phyloP scores from a whole-genome alignment of 441 rosid species.

The Brassica hybrid region DNA sequence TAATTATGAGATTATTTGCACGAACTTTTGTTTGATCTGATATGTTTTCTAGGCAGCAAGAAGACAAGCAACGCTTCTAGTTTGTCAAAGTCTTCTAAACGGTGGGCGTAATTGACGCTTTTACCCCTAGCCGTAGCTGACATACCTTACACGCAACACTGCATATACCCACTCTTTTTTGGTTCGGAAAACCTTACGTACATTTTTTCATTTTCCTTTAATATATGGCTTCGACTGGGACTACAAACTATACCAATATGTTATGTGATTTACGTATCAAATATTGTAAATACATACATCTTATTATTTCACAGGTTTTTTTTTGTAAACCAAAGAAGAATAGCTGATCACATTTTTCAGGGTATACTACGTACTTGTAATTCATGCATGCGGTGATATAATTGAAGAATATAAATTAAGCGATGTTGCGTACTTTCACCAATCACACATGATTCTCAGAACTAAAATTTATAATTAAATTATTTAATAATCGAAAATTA shows the following conservation, averaged over 20 bases:
- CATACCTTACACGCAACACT: slow-evolving; percentile 32
- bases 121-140: neutral
- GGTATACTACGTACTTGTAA: neutral
- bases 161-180: slow-evolving; percentile 28
- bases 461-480: too few species aligned
- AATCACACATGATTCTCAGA: too few species aligned
- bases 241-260: slow-evolving; percentile 7
- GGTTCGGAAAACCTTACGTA: slow-evolving; percentile 8
- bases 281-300: slow-evolving; percentile 26
- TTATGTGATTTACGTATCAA: slow-evolving; percentile 15
- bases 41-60: slow-evolving; percentile 49
- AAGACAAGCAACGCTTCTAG: slow-evolving; percentile 44
- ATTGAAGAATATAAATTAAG: neutral
- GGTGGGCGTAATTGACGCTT: slow-evolving; percentile 48
- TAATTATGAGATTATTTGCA: neutral
- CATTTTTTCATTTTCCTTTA: neutral
- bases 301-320: neutral
- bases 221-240: slow-evolving; percentile 17
- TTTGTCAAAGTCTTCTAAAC: slow-evolving; percentile 50
- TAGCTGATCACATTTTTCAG: neutral
- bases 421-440: neutral
- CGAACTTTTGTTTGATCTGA: neutral
- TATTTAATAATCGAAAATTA: neutral
- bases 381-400: neutral
- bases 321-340: neutral